These are phyloP conservation scores for Pythium apleroticum DNA, from an alignment of 352 stramenopile genomes.

Conservation along the genomic window DNA sequence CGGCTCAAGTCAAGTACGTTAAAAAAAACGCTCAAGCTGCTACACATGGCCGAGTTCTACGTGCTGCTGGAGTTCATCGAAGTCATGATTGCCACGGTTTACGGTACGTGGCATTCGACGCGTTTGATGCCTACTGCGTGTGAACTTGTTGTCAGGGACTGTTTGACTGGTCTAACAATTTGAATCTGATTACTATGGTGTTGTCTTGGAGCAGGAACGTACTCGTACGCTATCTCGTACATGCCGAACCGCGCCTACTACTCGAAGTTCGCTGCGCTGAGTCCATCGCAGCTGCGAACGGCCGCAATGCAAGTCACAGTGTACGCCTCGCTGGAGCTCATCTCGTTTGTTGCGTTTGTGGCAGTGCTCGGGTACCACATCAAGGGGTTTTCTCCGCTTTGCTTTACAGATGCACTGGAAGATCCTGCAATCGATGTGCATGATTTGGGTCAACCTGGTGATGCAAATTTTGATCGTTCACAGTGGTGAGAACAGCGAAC, in stretches of 20 bases:
- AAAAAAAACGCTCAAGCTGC: constrained; percentile 26
- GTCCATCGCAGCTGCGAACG: not conserved
- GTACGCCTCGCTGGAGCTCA: not conserved
- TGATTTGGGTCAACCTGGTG: not conserved
- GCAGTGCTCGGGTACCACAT: not conserved
- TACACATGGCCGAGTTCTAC: constrained; percentile 37
- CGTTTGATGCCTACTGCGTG: too few species aligned
- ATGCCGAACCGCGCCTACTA: constrained; percentile 8
- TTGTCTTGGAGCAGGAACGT: too few species aligned
- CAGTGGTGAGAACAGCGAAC: not conserved
- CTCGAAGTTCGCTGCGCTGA: not conserved
- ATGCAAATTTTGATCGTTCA: not conserved
- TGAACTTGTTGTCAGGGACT: too few species aligned
- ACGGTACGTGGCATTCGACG: too few species aligned
- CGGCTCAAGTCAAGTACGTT: too few species aligned
- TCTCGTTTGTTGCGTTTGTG: not conserved
- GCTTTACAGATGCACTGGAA: not conserved
- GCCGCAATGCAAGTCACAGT: not conserved
- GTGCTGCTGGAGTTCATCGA: constrained; percentile 36
- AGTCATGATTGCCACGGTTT: constrained; percentile 31
- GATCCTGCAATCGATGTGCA: not conserved
- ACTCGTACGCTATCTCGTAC: not conserved
- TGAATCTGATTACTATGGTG: too few species aligned
- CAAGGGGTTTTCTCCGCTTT: not conserved
- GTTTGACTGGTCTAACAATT: too few species aligned